These are phyloP conservation scores for Pseudovirgaria hyperparasitica DNA, from an alignment of 2,329 filamentous ascomycete species.

Conservation along the genomic window DNA sequence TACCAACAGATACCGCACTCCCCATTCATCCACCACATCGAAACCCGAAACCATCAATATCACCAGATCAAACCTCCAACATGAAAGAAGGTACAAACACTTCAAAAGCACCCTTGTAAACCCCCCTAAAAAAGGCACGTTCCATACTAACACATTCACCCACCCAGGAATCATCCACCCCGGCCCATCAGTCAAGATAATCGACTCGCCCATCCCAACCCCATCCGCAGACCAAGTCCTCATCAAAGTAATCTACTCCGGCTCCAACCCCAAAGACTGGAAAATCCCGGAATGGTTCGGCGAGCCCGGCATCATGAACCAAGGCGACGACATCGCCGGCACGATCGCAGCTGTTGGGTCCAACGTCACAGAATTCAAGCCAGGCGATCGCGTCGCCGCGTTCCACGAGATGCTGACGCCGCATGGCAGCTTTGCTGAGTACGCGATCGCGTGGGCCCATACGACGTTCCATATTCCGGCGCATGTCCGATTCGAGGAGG, in stretches of 20 bases:
- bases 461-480: constrained; percentile 45
- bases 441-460: constrained; percentile 42
- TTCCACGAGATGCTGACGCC: constrained; percentile 42
- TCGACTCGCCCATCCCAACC: constrained; percentile 20
- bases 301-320: constrained; percentile 27
- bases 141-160: too few species aligned
- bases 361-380: constrained; percentile 44
- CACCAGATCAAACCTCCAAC: too few species aligned
- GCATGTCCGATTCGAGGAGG: constrained; percentile 38
- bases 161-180: constrained; percentile 22
- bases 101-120: too few species aligned
- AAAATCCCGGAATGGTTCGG: constrained; percentile 14
- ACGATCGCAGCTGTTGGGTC: constrained; percentile 42
- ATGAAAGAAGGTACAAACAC: too few species aligned
- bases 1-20: too few species aligned
- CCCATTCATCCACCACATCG: too few species aligned
- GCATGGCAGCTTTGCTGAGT: constrained; percentile 47
- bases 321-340: constrained; percentile 44
- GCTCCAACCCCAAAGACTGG: constrained; percentile 38
- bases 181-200: constrained; percentile 22
- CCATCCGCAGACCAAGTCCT: constrained; percentile 22
- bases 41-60: too few species aligned
- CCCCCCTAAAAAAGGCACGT: too few species aligned
- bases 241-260: constrained; percentile 26
- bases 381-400: constrained; percentile 43